These are phyloP conservation scores for Ceratobasidium sp. DNA, from an alignment of 1,284 basidiomycete species.

Conservation along the genomic window DNA sequence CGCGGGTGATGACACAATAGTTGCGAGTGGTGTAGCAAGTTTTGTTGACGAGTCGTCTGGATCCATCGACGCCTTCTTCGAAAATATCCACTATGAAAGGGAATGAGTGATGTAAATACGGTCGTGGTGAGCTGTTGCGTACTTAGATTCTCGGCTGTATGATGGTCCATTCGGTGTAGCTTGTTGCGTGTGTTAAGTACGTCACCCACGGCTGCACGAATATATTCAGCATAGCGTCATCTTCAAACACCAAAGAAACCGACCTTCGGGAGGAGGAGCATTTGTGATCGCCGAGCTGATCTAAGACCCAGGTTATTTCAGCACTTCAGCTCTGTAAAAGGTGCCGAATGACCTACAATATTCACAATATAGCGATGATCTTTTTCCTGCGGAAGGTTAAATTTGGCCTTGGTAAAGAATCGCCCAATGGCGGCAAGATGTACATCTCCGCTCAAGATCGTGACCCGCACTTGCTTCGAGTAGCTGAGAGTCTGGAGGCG, in stretches of 20 bases:
- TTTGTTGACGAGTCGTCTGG: constrained; percentile 39
- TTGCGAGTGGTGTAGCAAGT: constrained; percentile 42
- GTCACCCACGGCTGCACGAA: constrained; percentile 48
- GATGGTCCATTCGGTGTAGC: constrained; percentile 51
- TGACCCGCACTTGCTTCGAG: constrained; percentile 47
- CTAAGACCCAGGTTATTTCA: not conserved
- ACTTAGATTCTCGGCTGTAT: constrained; percentile 52
- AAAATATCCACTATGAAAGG: constrained; percentile 25
- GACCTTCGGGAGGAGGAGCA: constrained; percentile 49
- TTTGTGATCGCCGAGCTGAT: constrained; percentile 50
- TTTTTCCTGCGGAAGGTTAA: constrained; percentile 45
- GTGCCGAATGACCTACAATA: constrained; percentile 43
- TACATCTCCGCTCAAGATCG: constrained; percentile 50
- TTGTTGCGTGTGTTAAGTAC: constrained; percentile 45
- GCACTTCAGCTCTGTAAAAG: no score
- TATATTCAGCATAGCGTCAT: not conserved
- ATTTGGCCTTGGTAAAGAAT: constrained; percentile 45
- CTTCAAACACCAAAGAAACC: not conserved
- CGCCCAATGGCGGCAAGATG: constrained; percentile 46
- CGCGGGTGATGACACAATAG: constrained; percentile 44
- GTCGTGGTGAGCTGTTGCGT: constrained; percentile 31
- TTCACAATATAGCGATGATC: constrained; percentile 51
- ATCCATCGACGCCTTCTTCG: constrained; percentile 39
- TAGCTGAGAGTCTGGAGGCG: constrained; percentile 47
- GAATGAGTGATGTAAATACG: not conserved